Evolutionary conservation across 192 early-diverging fungal genomes (phyloP).

Genomic region (Lobosporangium transversale): DNA sequence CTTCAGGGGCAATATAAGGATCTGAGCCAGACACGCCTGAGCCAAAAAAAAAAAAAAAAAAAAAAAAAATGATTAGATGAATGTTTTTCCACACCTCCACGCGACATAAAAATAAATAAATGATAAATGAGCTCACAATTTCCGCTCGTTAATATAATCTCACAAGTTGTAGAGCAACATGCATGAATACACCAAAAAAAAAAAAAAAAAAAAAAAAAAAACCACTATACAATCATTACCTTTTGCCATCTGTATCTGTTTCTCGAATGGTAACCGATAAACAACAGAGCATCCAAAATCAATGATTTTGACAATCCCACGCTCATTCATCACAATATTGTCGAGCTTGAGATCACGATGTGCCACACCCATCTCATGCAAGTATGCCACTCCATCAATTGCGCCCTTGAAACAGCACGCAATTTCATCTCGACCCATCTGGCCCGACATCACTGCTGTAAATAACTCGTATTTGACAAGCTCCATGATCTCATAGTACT

Average conservation of each 20-base stretch:
- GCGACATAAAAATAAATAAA: neutral
- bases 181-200: too few species aligned
- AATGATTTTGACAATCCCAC: slow-evolving; percentile 89
- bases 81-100: neutral
- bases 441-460: slow-evolving; percentile 76
- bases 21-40: slow-evolving; percentile 88
- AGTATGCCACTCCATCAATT: slow-evolving; percentile 81
- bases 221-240: slow-evolving; percentile 51
- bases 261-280: slow-evolving; percentile 85
- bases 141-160: too few species aligned
- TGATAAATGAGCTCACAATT: too few species aligned
- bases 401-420: slow-evolving; percentile 91
- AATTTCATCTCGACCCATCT: slow-evolving; percentile 81
- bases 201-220: slow-evolving; percentile 54
- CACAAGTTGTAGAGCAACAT: too few species aligned
- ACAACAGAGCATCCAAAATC: slow-evolving; percentile 95
- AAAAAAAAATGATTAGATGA: slow-evolving; percentile 11
- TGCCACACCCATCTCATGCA: slow-evolving; percentile 91
- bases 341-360: slow-evolving; percentile 94
- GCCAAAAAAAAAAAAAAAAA: slow-evolving; percentile 60
- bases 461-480: slow-evolving; percentile 93
- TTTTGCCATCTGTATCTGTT: slow-evolving; percentile 52
- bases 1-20: slow-evolving; percentile 96
- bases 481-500: slow-evolving; percentile 87
- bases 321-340: slow-evolving; percentile 83